phyloP scores from a whole-genome alignment of 2,329 filamentous ascomycete genomes.

The Talaromyces pinophilus region DNA sequence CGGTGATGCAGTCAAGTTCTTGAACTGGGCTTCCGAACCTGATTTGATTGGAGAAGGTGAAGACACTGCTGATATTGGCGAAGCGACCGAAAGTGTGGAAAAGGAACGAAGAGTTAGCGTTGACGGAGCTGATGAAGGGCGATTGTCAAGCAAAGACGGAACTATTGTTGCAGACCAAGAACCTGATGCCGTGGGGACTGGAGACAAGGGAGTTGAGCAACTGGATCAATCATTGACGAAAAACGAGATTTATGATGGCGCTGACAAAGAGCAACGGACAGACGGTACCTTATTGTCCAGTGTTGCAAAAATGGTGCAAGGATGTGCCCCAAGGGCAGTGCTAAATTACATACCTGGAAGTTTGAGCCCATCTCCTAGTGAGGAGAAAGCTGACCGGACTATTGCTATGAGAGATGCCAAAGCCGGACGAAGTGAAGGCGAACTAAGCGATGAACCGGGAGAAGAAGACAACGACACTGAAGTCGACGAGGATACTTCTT shows the following conservation, averaged over 20 bases:
- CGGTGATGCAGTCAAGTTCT: constrained; percentile 75
- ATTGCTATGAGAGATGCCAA: neutral
- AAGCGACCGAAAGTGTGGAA: constrained; percentile 18
- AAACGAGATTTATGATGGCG: constrained; percentile 13
- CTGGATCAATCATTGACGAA: constrained; percentile 12
- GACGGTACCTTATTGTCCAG: constrained; percentile 37
- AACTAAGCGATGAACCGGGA: neutral
- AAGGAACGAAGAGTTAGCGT: neutral
- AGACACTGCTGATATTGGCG: constrained; percentile 12
- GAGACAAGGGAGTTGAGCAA: constrained; percentile 7
- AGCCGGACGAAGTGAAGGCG: neutral
- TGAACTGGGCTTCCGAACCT: constrained; percentile 70
- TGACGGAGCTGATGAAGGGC: neutral
- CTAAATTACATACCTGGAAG: constrained; percentile 50
- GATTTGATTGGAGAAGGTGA: constrained; percentile 24
- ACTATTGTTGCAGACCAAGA: constrained; percentile 11
- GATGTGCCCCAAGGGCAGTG: constrained; percentile 54
- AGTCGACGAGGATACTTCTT: constrained; percentile 27
- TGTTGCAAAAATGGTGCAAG: constrained; percentile 43
- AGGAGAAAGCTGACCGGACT: neutral
- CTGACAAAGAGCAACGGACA: constrained; percentile 27
- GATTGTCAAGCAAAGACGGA: constrained; percentile 10
- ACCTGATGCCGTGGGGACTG: constrained; percentile 9
- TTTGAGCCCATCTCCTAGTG: constrained; percentile 25
- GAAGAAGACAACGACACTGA: neutral